These are phyloP conservation scores for Cryptococcus maquisensis DNA, from an alignment of 1,284 basidiomycete species.

Conservation along the genomic window DNA sequence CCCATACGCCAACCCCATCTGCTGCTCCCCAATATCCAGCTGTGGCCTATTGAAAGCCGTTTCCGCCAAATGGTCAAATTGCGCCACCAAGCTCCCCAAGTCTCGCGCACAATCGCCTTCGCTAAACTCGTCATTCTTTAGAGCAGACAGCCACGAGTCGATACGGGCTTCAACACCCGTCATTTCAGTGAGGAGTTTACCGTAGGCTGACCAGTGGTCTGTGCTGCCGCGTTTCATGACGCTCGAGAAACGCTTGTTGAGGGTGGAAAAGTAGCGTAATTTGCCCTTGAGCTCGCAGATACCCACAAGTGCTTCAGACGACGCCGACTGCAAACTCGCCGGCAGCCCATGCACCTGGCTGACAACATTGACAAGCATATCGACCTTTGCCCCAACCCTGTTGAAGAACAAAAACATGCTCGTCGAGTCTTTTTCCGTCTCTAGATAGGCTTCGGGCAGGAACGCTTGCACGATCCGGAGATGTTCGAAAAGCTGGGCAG, in stretches of 20 bases:
- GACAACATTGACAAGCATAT: constrained; percentile 74
- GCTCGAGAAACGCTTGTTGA: constrained; percentile 82
- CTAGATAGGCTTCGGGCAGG: constrained; percentile 75
- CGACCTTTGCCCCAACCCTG: constrained; percentile 74
- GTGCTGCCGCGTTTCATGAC: constrained; percentile 72
- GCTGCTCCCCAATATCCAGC: constrained; percentile 80
- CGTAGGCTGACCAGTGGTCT: constrained; percentile 76
- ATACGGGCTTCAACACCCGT: constrained; percentile 83
- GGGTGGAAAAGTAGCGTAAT: constrained; percentile 68
- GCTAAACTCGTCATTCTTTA: constrained; percentile 81
- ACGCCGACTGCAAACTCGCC: constrained; percentile 69
- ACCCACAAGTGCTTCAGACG: constrained; percentile 75
- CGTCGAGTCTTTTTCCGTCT: constrained; percentile 79
- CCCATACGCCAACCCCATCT: constrained; percentile 71
- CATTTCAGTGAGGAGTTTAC: constrained; percentile 77
- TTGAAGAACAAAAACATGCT: constrained; percentile 87
- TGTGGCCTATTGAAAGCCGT: constrained; percentile 74
- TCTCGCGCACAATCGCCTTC: constrained; percentile 89
- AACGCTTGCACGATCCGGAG: constrained; percentile 68
- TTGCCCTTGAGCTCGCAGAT: constrained; percentile 86
- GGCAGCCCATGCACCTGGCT: constrained; percentile 77
- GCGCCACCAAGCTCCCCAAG: constrained; percentile 76
- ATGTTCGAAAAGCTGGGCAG: constrained; percentile 71
- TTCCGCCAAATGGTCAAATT: constrained; percentile 85
- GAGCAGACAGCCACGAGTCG: constrained; percentile 80